Percentiles rank a stretch among this genome's conserved stretches.
Conservation (phyloP, 768 basidiomycete genomes). For the Antrodiella citrinella region DNA sequence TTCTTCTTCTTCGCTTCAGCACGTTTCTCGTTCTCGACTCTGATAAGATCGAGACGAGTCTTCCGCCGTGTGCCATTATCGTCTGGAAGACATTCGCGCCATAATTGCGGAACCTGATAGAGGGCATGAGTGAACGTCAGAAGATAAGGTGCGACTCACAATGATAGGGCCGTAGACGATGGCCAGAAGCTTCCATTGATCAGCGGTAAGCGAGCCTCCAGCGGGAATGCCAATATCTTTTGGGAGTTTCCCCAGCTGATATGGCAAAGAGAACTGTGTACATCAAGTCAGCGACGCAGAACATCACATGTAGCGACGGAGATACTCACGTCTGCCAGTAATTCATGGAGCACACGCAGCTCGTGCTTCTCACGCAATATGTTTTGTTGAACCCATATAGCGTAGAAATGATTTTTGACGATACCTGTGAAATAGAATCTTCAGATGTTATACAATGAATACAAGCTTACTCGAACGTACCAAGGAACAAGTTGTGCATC, state of each 20-base stretch:
- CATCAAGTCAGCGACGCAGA: no score
- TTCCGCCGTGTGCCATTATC: not conserved
- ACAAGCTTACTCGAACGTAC: slow-evolving; percentile 2
- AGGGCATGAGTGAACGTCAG: slow-evolving; percentile 11
- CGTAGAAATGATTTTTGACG: slow-evolving; percentile 9
- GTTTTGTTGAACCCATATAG: slow-evolving; percentile 4
- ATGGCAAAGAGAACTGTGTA: slow-evolving; percentile 14
- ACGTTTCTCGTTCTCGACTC: not conserved
- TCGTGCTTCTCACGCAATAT: slow-evolving; percentile 11
- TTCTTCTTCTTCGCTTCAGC: not conserved
- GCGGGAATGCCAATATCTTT: slow-evolving; percentile 16
- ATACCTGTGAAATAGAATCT: slow-evolving; percentile 3
- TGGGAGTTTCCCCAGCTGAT: slow-evolving; percentile 15
- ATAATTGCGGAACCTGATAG: slow-evolving; percentile 22
- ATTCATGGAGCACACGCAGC: slow-evolving; percentile 17
- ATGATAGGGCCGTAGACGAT: slow-evolving; percentile 13
- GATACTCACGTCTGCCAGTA: slow-evolving; percentile 13
- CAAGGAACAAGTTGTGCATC: slow-evolving; percentile 25
- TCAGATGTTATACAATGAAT: not conserved
- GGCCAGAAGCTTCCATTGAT: slow-evolving; percentile 18
- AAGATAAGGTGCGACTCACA: slow-evolving; percentile 21
- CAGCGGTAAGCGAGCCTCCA: slow-evolving; percentile 17
- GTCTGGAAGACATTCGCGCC: slow-evolving; percentile 14
- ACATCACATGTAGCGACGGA: not conserved
- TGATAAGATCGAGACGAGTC: not conserved